Evolutionary conservation across 306 rosid genomes (phyloP).

Genomic region (Castanopsis chinensis): DNA sequence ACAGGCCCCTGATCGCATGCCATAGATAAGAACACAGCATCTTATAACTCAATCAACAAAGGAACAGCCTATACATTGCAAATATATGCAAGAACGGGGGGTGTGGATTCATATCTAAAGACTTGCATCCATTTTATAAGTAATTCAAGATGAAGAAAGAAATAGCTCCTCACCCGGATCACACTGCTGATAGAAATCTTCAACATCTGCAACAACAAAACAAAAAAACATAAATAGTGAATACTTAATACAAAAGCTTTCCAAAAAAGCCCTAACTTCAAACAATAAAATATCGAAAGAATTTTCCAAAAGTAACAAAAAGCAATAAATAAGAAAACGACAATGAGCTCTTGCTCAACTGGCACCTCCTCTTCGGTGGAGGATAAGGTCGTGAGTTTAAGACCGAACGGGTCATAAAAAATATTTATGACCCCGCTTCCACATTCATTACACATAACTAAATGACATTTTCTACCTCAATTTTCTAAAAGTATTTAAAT

Average conservation of each 20-base stretch:
- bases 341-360: too few relatives aligned
- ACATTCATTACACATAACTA: not conserved
- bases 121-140: not conserved
- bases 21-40: too few relatives aligned
- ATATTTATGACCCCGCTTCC: not conserved
- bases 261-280: not conserved
- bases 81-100: too few relatives aligned
- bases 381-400: too few relatives aligned
- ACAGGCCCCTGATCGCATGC: too few relatives aligned
- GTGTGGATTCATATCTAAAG: too few relatives aligned
- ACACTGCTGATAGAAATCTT: conserved; percentile 78
- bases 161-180: conserved; percentile 67
- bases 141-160: not conserved
- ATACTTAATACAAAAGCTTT: not conserved
- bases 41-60: too few relatives aligned
- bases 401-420: too few relatives aligned
- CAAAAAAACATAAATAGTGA: conserved; percentile 24
- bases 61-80: too few relatives aligned
- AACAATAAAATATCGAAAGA: not conserved
- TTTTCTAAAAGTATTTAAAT: not conserved
- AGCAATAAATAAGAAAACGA: not conserved
- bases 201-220: conserved; percentile 65
- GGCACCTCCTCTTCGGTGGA: too few relatives aligned
- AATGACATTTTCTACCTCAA: not conserved
- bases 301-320: not conserved